Percentiles rank a stretch among this genome's conserved stretches.
These are phyloP conservation scores for Cerrena zonata DNA, from an alignment of 1,284 basidiomycete species.

Conservation along the genomic window DNA sequence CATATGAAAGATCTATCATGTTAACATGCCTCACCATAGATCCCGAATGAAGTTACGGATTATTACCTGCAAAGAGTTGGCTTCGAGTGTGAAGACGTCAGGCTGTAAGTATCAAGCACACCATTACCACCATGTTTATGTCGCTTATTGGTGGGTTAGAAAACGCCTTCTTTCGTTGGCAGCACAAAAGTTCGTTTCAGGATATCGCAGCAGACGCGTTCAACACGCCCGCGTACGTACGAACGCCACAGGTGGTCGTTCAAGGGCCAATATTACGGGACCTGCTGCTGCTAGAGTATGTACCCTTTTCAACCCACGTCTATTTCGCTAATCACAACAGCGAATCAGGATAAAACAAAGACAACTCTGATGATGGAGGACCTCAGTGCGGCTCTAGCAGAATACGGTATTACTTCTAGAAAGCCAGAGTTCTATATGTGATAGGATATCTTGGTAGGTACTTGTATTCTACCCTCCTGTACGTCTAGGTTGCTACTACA, in stretches of 20 bases:
- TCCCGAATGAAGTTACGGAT: constrained; percentile 97
- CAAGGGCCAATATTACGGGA: constrained; percentile 54
- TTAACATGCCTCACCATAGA: constrained; percentile 48
- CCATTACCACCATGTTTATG: not conserved
- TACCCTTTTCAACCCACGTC: constrained; percentile 4
- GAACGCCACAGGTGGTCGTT: constrained; percentile 65
- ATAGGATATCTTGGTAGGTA: no score
- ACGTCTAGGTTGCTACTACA: no score
- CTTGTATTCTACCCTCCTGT: no score
- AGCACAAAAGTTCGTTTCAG: constrained; percentile 95
- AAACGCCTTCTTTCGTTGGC: constrained; percentile 92
- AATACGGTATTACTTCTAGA: constrained; percentile 93
- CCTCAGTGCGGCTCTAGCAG: constrained; percentile 82
- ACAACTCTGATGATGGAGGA: constrained; percentile 99
- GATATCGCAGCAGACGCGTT: constrained; percentile 97
- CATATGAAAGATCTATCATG: not conserved
- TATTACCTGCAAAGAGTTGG: constrained; percentile 95
- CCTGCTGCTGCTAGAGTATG: constrained; percentile 59
- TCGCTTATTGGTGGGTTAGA: constrained; percentile 35
- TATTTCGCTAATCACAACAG: not conserved
- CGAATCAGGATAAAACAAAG: constrained; percentile 75
- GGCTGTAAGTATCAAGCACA: constrained; percentile 57
- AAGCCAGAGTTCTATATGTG: constrained; percentile 86
- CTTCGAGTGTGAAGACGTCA: constrained; percentile 91
- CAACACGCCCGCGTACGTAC: constrained; percentile 95